Base-by-base conservation (phyloP, 1,284 basidiomycete species). In the Phlebopus sp. region DNA sequence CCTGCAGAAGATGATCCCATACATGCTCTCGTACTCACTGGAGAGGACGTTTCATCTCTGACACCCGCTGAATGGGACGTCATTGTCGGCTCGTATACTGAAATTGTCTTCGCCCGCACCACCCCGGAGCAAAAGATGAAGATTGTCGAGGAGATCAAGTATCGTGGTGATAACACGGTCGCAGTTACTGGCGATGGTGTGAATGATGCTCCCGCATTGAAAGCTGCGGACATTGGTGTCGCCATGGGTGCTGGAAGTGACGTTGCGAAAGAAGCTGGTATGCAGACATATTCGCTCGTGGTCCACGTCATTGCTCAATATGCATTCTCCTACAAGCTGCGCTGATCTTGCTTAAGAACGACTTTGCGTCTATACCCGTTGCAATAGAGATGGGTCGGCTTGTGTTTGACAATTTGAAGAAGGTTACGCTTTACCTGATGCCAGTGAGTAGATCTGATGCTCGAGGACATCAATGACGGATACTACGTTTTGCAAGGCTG, bases 171-270 rank as follows among this genome's bases (percentile, higher is more conserved):
- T 14, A 70, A 71, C 44, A 68, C 74, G 8, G 79, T 83, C 19
- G 80, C 73, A n/a, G 79, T 79, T 2, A 82, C 63, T 1, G 61
- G 80, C 23, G 81, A 82, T 50, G 80, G 80, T 45, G 78, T 80
- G 27, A 82, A 82, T 55, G 81, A 82, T 57, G 75, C 77, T 0
- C 78, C 79, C 44, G 50, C 68, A 57, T 47, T 92, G 52, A 90
- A 89, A 63, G 88, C 86, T 68, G 86, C 90, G 4, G 90, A 92
- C 55, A 91, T 92, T 48, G 90, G 90, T 55, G 86, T 92, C 32
- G 82, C 86, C 13, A 92, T 92, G 90, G 90, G 90, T 36, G 82
- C 81, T 42, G 90, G 89, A 40, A 92, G 90, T 0, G 90, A 92
- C 59, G 90, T 92, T 6, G 89, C 90, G 32, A 91, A 91, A 48